Evolutionary conservation across 176 grass and related monocot species (phyloP), one percentile per base, ranked within the genome.

Genomic region (Lolium rigidum): DNA sequence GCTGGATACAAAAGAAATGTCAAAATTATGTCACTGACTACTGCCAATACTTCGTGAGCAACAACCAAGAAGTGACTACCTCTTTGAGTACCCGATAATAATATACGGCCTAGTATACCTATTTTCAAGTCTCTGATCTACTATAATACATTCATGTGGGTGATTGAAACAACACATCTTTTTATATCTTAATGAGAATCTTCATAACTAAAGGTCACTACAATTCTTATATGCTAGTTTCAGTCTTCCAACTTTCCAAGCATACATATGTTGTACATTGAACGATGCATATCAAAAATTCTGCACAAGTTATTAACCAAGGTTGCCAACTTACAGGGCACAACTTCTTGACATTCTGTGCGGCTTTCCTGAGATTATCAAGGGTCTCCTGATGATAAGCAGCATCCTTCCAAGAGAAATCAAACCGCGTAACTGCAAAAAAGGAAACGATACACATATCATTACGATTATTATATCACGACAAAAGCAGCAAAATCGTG

Each of bases 361-460:
- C 89, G 1, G 97, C 97, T 80, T 84, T 91, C 76, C 86, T 98
- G 79, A 98, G 87, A 85, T 95, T 98, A 35, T 98, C 76, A 47
- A 94, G 92, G 78, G 97, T 94, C 78, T 92, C 90, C 79, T 98
- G 97, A 84, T 98, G 97, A 72, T 95, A 98, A 6, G 89, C 69
- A 77, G 94, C 92, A 87, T 90, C 91, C 86, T 91, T 84, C 77
- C 91, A 92, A 28, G 97, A 98, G 87, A 98, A 98, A 83, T 96
- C 94, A 61, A 98, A 98, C 20, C 97, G 87, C 48, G 97, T 94
- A 28, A 98, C 97, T 98, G 90, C 49, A 57, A 78, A 73, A 92
- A 68, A n/a, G 28, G 10, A 14, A 78, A 88, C 84, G 60, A 91
- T 21, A 68, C 2, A 69, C 16, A 80, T 5, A 41, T 75, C 22